Base-by-base conservation (phyloP, 2,329 filamentous ascomycete species). In the Penicillium sclerotiorum region DNA sequence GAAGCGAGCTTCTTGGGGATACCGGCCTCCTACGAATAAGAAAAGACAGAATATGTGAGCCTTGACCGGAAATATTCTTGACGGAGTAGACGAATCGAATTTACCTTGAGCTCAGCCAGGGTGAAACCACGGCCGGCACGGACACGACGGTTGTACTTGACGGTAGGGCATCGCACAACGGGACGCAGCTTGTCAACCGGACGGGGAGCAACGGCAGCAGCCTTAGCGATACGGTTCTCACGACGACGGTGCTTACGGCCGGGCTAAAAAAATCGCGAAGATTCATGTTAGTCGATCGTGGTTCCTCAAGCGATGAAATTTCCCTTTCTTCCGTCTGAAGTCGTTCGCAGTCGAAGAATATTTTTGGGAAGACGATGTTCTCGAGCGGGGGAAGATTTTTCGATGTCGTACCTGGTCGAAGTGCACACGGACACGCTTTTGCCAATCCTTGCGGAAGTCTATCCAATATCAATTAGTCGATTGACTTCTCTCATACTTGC, bases 401-500 rank as follows among this genome's bases (percentile, higher is more conserved):
- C 54, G 73, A 77, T 70, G 76, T 75, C 79, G 78, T 93, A 95
- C 93, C 91, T 97, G 94, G 85, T 99, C 91, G 83, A 99, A 99
- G 86, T 99, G 94, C 80, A 90, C 89, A 81, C 91, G 90, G 76
- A 99, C 94, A 82, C 92, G 90, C 82, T 91, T 90, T 81, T 97
- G 92, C 94, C 94, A 99, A 85, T 99, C 92, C 90, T 96, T 96
- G 82, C 90, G 92, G 90, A 96, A 96, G 78, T 96, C 89, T 94
- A 73, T 59, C 62, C 50, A 57, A 55, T 65, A 60, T 11, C 38
- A 37, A 58, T 71, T 60, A 71, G 63, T 51, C 46, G 52, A 61
- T 38, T 38, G 40, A 49, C 49, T 49, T 50, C 36, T 23, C 21
- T 49, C 52, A 59, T 58, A 60, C 57, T 47, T 52, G 50, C 51